Base-by-base conservation (phyloP, 495 filamentous ascomycete species). In the Lasiosphaeria ovina region DNA sequence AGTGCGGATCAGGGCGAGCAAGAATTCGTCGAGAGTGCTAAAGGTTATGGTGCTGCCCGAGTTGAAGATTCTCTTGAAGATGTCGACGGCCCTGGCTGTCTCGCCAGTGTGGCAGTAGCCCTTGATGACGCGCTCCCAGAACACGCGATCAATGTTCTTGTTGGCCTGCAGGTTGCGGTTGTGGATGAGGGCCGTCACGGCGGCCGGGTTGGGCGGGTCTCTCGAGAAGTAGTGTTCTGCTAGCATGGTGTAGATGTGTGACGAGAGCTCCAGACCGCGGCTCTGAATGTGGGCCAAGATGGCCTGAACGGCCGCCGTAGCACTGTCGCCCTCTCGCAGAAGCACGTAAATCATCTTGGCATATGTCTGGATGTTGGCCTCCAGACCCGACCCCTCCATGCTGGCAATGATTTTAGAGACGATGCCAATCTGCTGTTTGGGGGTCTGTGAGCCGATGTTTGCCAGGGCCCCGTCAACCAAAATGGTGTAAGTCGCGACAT, bases 201-300 rank as follows among this genome's bases (percentile, higher is more conserved):
- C 83, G 1, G 67, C 72, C 33, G 87, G 63, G 65, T 89, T 76
- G 3, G 87, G 85, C 8, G 82, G 81, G n/a, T 67, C 51, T 61
- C 68, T 77, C 4, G 70, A 44, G 67, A 91, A 91, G 72, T 86
- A 85, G 72, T 87, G 74, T n/a, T 83, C 79, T n/a, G 87, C 66
- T 7, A 93, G 77, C 65, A 85, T 85, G 33, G 89, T 89, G 77
- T 88, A 89, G 65, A 91, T 81, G 56, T 88, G 80, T 5, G 80
- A 64, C 3, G 79, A 79, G 0, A 85, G 78, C 62, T 79, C 70
- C 35, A 89, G 61, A 8, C 77, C 77, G 49, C 75, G 66, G 4
- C 54, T 47, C 61, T 72, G 71, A 76, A 93, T 88, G 66, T 87
- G 81, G 1, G 73, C 72, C 11, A 92, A 75, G 3, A 92, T 77